phyloP scores from a whole-genome alignment of 306 rosid genomes.

The Luffa aegyptiaca region DNA sequence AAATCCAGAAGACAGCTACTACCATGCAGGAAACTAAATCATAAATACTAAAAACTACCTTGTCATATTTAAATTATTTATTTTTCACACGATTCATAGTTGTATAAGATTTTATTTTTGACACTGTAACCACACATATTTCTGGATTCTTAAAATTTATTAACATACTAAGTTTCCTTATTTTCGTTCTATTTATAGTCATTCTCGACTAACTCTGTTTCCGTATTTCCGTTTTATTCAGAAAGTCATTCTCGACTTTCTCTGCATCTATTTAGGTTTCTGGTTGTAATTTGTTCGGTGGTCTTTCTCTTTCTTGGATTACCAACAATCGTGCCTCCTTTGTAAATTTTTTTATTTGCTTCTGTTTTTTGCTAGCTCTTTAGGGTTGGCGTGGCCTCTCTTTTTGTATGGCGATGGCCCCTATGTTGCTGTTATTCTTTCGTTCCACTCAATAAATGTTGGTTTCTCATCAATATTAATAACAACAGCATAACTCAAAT shows the following conservation, averaged over 20 bases:
- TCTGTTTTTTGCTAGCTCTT: background rate
- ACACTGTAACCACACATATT: background rate
- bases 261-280: background rate
- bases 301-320: background rate
- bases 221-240: background rate
- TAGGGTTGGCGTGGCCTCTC: background rate
- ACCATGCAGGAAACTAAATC: background rate
- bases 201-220: background rate
- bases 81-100: background rate
- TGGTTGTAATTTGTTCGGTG: background rate
- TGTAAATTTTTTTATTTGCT: background rate
- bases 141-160: background rate
- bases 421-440: background rate
- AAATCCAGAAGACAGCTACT: background rate
- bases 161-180: background rate
- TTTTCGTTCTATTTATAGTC: background rate
- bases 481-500: background rate
- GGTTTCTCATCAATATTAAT: background rate
- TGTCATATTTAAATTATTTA: background rate
- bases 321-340: background rate
- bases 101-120: background rate
- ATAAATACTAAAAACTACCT: background rate
- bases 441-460: background rate
- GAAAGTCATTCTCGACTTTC: background rate
- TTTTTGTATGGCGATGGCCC: background rate